These are phyloP conservation scores for Wakefieldia striispora DNA, from an alignment of 768 basidiomycete species.

Conservation along the genomic window DNA sequence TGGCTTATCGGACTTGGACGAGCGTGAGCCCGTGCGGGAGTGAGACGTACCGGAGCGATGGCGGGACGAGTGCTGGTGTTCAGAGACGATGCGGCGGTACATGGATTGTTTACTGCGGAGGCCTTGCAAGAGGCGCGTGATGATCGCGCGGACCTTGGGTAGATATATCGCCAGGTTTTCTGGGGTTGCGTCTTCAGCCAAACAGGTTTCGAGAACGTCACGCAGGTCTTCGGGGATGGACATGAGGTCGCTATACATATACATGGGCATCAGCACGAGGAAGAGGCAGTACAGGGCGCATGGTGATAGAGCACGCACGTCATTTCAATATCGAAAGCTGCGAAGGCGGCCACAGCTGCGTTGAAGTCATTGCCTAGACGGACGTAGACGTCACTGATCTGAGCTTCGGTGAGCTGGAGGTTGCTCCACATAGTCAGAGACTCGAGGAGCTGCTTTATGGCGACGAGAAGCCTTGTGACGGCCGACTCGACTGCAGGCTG, in stretches of 20 bases:
- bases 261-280: constrained; percentile 14
- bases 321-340: constrained; percentile 84
- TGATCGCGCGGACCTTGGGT: constrained; percentile 87
- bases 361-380: constrained; percentile 97
- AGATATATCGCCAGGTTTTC: constrained; percentile 88
- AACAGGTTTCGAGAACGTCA: constrained; percentile 81
- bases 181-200: constrained; percentile 84
- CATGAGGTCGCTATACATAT: constrained; percentile 69
- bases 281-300: constrained; percentile 5
- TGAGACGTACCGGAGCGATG: constrained; percentile 47
- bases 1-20: constrained; percentile 46
- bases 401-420: constrained; percentile 62
- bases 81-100: constrained; percentile 74
- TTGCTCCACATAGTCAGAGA: constrained; percentile 83
- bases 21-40: constrained; percentile 57
- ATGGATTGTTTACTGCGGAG: constrained; percentile 89
- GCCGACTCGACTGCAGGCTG: constrained; percentile 86
- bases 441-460: constrained; percentile 94
- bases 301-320: constrained; percentile 54
- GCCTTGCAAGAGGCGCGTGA: constrained; percentile 89
- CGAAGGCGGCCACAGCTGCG: constrained; percentile 86
- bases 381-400: constrained; percentile 97
- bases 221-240: constrained; percentile 88
- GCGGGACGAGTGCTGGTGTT: constrained; percentile 45
- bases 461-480: constrained; percentile 88